Conservation (phyloP, 345 rosid genomes). For the Clausena lansium region DNA sequence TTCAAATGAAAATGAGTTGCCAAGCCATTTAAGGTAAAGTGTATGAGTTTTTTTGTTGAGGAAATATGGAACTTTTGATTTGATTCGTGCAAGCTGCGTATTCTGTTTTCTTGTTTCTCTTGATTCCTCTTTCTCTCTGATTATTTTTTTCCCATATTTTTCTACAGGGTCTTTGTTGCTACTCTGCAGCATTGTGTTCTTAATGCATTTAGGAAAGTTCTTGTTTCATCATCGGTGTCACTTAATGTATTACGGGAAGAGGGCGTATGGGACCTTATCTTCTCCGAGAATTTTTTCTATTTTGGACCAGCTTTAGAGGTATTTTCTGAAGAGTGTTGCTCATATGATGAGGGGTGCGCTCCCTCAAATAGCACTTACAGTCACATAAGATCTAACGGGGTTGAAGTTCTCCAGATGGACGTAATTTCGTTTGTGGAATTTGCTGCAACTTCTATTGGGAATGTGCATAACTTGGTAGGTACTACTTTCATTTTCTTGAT, state of each 20-base stretch:
- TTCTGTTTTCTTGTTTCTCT: conserved; percentile 9
- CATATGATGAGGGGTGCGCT: conserved; percentile 20
- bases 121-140: conserved; percentile 6
- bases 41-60: conserved; percentile 1
- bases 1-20: conserved; percentile 55
- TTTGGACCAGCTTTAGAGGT: conserved; percentile 41
- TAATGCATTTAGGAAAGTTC: conserved; percentile 49
- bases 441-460: conserved; percentile 57
- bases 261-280: conserved; percentile 71
- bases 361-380: conserved; percentile 17
- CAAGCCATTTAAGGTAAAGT: conserved; percentile 49
- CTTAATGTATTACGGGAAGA: conserved; percentile 60
- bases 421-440: conserved; percentile 59
- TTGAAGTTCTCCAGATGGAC: conserved; percentile 56
- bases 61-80: neutral
- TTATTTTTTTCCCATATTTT: conserved; percentile 2
- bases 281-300: conserved; percentile 70
- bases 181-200: conserved; percentile 55
- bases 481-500: conserved; percentile 17
- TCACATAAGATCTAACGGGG: conserved; percentile 27
- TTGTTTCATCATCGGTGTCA: conserved; percentile 46
- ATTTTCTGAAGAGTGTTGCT: conserved; percentile 28
- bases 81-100: neutral
- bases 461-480: conserved; percentile 58
- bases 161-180: conserved; percentile 46